Base-by-base conservation (phyloP, 2,329 filamentous ascomycete species). In the Aspergillus fumigatus region DNA sequence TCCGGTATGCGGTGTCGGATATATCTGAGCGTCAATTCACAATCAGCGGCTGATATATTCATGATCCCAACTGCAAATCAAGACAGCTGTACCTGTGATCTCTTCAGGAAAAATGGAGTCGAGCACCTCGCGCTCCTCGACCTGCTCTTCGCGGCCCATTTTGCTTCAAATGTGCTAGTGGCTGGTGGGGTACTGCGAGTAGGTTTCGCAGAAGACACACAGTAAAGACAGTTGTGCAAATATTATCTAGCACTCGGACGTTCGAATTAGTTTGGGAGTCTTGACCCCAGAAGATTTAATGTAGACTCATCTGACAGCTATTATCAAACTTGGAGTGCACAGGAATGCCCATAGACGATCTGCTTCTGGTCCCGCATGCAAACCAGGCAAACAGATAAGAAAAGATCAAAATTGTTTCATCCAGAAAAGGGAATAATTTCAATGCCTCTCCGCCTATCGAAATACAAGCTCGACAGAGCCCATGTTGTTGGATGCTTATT, bases 21-120 rank as follows among this genome's bases (percentile, higher is more conserved):
- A 97, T 86, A 73, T 97, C 94, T 94, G 72, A 26, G 35, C 47
- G 41, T 52, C 50, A 25, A 53, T 43, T 32, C 48, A 50, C 38
- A 10, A 59, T 71, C 55, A 67, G 64, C 26, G 50, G 47, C 14
- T 40, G 23, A 9, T 45, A 50, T 7, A 54, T 62, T 45, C 53
- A 23, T 32, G 11, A 9, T 25, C 48, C 4, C 47, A 3, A 17
- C 27, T 35, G n/a, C 21, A 35, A 9, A 7, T 4, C 27, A 45
- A 32, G 21, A 21, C 1, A n/a, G 38, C 9, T 14, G 7, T 17
- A 93, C 92, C 89, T 83, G 88, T 93, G 66, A 99, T 96, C 78
- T 99, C 94, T 59, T 99, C 93, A 1, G 94, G 92, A 66, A 97
- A 99, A 70, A 99, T 99, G 59, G 93, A 97, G 71, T 96, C 91